Evolutionary conservation across 2,329 filamentous ascomycete species (phyloP).

Genomic region (Cercospora sesami): DNA sequence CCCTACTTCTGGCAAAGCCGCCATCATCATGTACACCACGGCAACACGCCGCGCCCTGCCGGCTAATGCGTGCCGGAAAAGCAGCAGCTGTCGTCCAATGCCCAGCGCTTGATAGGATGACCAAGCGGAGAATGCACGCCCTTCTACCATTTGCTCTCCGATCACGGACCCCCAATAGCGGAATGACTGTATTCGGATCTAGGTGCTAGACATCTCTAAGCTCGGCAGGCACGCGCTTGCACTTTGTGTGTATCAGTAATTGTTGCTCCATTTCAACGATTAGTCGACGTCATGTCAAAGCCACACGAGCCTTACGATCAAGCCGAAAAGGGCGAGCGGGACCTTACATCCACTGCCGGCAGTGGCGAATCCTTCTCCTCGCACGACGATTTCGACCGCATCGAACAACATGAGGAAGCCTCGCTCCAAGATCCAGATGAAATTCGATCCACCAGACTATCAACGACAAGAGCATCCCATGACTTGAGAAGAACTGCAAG

Average conservation of each 20-base stretch:
- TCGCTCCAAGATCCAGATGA: slow-evolving; percentile 23
- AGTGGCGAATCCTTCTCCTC: slow-evolving; percentile 23
- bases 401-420: slow-evolving; percentile 24
- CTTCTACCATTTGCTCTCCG: neutral
- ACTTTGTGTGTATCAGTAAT: neutral
- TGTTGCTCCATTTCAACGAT: neutral
- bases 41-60: neutral
- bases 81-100: slow-evolving; percentile 4
- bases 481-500: slow-evolving; percentile 33
- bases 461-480: slow-evolving; percentile 19
- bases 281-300: neutral
- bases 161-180: neutral
- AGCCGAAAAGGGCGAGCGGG: neutral
- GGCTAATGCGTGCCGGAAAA: neutral
- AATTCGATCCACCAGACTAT: slow-evolving; percentile 14
- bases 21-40: neutral
- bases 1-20: neutral
- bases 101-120: slow-evolving; percentile 1
- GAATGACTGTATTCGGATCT: neutral
- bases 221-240: neutral
- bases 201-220: neutral
- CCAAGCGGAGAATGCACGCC: neutral
- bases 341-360: slow-evolving; percentile 8
- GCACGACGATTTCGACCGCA: slow-evolving; percentile 25
- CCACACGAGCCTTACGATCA: neutral